Percentiles rank a stretch among this genome's conserved stretches.
Conservation (phyloP, 352 stramenopile species). For the Phytopythium boreale region DNA sequence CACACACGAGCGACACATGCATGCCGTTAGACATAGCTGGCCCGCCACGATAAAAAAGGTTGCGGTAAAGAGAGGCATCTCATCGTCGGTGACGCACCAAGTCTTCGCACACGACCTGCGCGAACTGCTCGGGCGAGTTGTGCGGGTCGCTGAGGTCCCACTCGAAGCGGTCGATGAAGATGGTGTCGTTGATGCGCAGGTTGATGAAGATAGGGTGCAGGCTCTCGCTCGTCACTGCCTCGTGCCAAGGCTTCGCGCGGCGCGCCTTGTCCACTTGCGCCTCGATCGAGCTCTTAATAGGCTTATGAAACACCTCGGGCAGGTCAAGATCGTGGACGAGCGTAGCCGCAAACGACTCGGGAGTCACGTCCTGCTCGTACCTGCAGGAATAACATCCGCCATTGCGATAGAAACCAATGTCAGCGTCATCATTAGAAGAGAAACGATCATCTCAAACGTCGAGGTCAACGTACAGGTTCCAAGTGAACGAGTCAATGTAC, state of each 20-base stretch:
- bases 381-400: conserved; percentile 14
- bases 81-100: conserved; percentile 32
- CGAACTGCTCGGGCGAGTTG: conserved; percentile 74
- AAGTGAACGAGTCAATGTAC: conserved; percentile 82
- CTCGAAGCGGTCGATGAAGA: conserved; percentile 82
- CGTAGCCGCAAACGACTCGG: conserved; percentile 67
- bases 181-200: conserved; percentile 74
- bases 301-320: conserved; percentile 69
- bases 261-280: conserved; percentile 69
- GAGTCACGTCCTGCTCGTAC: conserved; percentile 72
- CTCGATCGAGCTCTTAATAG: conserved; percentile 57
- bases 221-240: conserved; percentile 50
- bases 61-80: no score
- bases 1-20: not conserved
- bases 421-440: not conserved
- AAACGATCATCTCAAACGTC: not conserved
- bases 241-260: conserved; percentile 49
- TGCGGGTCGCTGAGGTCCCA: conserved; percentile 67
- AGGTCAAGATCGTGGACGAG: conserved; percentile 70
- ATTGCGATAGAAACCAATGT: conserved; percentile 4
- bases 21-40: no score
- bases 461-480: conserved; percentile 51
- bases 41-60: no score
- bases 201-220: conserved; percentile 83
- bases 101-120: conserved; percentile 61